Base-by-base conservation (phyloP, 306 rosid genomes). In the Cucurbita pepo region DNA sequence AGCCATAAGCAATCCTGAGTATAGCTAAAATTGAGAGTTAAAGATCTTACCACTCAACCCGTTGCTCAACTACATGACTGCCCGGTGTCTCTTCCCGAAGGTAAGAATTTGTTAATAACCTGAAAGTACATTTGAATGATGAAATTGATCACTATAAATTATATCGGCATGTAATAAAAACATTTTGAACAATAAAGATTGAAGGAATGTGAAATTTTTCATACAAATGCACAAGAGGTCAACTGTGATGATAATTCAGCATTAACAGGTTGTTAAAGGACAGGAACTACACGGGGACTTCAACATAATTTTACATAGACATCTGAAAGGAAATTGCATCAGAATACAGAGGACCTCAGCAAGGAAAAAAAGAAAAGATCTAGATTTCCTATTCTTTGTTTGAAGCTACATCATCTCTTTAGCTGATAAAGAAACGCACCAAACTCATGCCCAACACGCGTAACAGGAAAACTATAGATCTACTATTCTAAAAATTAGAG, bases 41-140 rank as follows among this genome's bases (percentile, higher is more conserved):
- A 47, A 56, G 19, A 54, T 80, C 89, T 77, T 81, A 81, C 99
- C 99, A 95, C 88, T 95, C 99, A 81, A 95, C 99, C 75, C 90
- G 97, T 79, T 95, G 99, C 90, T 95, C 99, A 80, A 95, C 99
- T 73, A 91, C 99, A 83, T 95, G 91, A 80, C 97, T 95, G 77
- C 88, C 89, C 51, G 99, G 97, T 78, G 96, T 89, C 84, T 95
- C 99, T 91, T 89, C 97, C 60, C 97, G 95, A 51, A 95, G 95
- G 85, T 91, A 95, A 69, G 99, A 60, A 83, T 95, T 95, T 66
- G 96, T 88, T 75, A 95, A 51, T 74, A 91, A 88, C 99, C 99
- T 95, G 85, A 71, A 81, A 67, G 48, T n/a, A 73, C 53, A 45
- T 54, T 63, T 59, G 53, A 75, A 67, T 50, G 44, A 78, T 74